Evolutionary conservation across 805 yeast genomes (phyloP).

Genomic region (Candida stauntonica): DNA sequence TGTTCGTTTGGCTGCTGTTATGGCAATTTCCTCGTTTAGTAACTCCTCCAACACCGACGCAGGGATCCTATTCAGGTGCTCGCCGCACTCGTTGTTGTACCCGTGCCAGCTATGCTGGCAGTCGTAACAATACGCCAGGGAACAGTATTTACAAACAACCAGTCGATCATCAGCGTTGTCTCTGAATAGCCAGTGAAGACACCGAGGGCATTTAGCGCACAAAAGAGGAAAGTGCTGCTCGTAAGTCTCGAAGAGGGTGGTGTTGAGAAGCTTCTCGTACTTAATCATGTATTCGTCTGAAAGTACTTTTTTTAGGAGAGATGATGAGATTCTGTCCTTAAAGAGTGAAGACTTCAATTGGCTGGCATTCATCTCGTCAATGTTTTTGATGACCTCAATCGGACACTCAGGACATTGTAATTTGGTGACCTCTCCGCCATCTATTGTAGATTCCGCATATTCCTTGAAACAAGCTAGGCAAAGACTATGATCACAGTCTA

Average conservation of each 20-base stretch:
- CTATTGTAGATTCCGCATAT: conserved; percentile 39
- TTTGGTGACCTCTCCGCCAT: conserved; percentile 43
- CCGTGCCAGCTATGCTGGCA: conserved; percentile 66
- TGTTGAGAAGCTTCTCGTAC: conserved; percentile 35
- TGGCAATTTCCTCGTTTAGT: conserved; percentile 25
- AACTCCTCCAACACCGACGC: conserved; percentile 26
- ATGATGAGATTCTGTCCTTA: conserved; percentile 35
- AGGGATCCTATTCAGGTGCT: conserved; percentile 27
- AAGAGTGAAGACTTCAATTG: conserved; percentile 37
- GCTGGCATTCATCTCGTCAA: conserved; percentile 22
- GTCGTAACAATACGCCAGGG: conserved; percentile 49
- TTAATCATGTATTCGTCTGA: conserved; percentile 30
- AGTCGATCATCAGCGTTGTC: conserved; percentile 42
- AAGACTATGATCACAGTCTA: conserved; percentile 45
- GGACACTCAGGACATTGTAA: conserved; percentile 56
- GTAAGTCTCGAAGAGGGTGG: conserved; percentile 39
- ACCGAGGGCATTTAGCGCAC: conserved; percentile 50
- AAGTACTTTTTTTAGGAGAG: conserved; percentile 32
- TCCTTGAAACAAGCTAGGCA: conserved; percentile 43
- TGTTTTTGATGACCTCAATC: conserved; percentile 19
- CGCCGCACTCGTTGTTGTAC: conserved; percentile 40
- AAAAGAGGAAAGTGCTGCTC: conserved; percentile 43
- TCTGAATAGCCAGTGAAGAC: conserved; percentile 44
- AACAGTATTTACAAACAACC: conserved; percentile 46
- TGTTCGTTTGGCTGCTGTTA: background rate